A percentile compares a stretch with the other conserved stretches of the same genome.
Evolutionary conservation across 2,329 filamentous ascomycete genomes (phyloP).

Genomic region (Talaromyces sp.): DNA sequence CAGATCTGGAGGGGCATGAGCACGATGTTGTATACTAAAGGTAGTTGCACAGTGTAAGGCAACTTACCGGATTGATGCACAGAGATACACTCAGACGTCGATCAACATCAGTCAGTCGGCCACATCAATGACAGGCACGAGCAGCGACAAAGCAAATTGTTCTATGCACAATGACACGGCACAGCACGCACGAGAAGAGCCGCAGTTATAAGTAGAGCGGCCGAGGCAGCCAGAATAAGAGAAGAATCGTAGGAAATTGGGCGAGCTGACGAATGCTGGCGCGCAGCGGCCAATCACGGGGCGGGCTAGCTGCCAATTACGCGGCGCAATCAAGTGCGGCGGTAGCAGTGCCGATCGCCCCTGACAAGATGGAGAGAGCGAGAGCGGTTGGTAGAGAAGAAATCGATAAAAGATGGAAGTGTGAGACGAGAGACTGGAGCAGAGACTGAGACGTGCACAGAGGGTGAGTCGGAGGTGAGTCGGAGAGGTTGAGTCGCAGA

Average conservation of each 20-base stretch:
- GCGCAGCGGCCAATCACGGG: slow-evolving; percentile 1
- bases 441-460: neutral
- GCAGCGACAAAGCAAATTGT: neutral
- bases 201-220: neutral
- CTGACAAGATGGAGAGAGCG: neutral
- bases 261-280: slow-evolving; percentile 6
- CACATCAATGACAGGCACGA: neutral
- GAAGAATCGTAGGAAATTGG: neutral
- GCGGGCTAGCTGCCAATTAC: slow-evolving; percentile 5
- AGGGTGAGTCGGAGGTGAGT: too few species aligned
- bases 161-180: neutral
- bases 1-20: neutral
- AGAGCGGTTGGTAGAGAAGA: neutral
- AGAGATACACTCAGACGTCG: neutral
- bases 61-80: neutral
- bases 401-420: neutral
- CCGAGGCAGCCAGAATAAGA: neutral
- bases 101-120: neutral
- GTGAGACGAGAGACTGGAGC: neutral
- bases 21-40: too few species aligned
- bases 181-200: neutral
- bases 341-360: neutral
- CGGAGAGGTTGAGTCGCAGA: too few species aligned
- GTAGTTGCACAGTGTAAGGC: too few species aligned
- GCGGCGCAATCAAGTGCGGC: slow-evolving; percentile 8